Conservation (phyloP, 2,329 filamentous ascomycete genomes). For the Claviceps sp. region DNA sequence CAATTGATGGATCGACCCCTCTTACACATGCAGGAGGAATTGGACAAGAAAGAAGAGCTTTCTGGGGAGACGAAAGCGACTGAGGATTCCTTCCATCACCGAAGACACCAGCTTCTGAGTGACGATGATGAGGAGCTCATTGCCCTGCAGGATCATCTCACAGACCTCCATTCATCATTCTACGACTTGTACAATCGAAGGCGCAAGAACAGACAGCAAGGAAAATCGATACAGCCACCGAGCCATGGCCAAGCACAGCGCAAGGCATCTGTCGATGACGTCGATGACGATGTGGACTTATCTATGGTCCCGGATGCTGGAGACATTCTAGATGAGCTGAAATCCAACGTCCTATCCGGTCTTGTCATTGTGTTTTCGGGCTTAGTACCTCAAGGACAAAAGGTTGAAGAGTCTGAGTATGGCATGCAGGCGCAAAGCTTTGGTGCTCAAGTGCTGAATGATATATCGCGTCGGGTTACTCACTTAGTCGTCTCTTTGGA, state of each 20-base stretch:
- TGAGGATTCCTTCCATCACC: conserved; percentile 21
- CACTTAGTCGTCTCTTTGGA: conserved; percentile 61
- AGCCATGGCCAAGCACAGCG: conserved; percentile 19
- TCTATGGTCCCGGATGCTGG: conserved; percentile 69
- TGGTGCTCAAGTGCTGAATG: conserved; percentile 51
- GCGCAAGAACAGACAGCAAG: conserved; percentile 21
- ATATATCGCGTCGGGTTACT: conserved; percentile 50
- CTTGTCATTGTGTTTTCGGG: conserved; percentile 80
- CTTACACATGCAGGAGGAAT: conserved; percentile 79
- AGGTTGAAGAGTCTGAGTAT: conserved; percentile 72
- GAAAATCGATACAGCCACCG: conserved; percentile 21
- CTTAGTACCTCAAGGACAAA: conserved; percentile 69
- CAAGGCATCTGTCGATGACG: conserved; percentile 22
- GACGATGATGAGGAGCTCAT: conserved; percentile 79
- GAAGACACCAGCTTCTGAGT: conserved; percentile 63
- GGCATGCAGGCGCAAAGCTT: conserved; percentile 79
- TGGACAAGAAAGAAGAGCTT: conserved; percentile 61
- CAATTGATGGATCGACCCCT: conserved; percentile 82
- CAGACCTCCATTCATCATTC: conserved; percentile 63
- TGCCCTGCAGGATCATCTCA: conserved; percentile 63
- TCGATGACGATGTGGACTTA: conserved; percentile 31
- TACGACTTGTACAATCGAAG: conserved; percentile 68
- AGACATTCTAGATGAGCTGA: conserved; percentile 69
- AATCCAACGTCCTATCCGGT: conserved; percentile 59
- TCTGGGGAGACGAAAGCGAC: conserved; percentile 13